These are phyloP conservation scores for Thamnidium elegans DNA, from an alignment of 192 early-diverging fungal genomes.

Conservation along the genomic window DNA sequence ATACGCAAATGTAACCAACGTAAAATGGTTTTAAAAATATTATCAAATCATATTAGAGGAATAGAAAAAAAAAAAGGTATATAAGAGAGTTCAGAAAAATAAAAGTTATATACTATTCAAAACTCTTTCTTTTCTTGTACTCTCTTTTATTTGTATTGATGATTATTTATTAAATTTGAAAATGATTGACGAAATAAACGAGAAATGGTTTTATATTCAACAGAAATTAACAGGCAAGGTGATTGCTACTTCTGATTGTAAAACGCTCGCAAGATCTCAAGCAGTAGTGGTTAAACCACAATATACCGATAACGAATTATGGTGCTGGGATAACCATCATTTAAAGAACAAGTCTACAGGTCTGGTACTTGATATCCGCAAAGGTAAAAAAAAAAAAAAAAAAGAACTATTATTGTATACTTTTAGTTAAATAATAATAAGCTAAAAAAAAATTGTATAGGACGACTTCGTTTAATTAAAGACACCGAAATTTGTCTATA, in stretches of 20 bases:
- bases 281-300: conserved; percentile 21
- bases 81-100: no score
- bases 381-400: conserved; percentile 22
- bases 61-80: no score
- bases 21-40: no score
- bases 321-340: conserved; percentile 31
- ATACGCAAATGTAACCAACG: no score
- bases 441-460: conserved; percentile 21
- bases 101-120: no score
- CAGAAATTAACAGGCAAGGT: conserved; percentile 15
- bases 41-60: no score
- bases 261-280: conserved; percentile 20
- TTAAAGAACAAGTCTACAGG: conserved; percentile 29
- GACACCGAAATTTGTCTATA: conserved; percentile 37
- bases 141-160: no score
- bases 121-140: no score
- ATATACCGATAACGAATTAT: conserved; percentile 21
- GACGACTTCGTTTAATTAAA: conserved; percentile 37
- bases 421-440: conserved; percentile 8
- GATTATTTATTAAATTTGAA: no score
- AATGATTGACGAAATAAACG: no score
- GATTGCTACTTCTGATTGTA: conserved; percentile 9
- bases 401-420: neutral
- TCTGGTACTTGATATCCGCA: conserved; percentile 34
- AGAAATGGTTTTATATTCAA: conserved; percentile 28